Base-by-base conservation (phyloP, 805 yeast species). In the Sungouiella blattae region DNA sequence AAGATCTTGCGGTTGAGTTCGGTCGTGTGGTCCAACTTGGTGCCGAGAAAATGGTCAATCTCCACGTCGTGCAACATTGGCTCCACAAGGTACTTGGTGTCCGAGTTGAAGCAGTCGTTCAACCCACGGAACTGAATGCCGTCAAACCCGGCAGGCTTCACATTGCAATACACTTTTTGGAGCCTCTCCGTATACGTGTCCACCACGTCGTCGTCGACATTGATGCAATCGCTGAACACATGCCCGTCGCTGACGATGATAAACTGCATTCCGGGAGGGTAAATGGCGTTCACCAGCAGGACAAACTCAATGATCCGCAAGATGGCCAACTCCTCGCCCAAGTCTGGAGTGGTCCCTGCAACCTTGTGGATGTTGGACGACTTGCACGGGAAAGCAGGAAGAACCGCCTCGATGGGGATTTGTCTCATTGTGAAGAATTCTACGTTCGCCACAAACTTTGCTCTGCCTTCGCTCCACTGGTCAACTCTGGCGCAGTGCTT, bases 331-430 rank as follows among this genome's bases (percentile, higher is more conserved):
- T 50, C 60, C 32, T 64, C 62, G 23, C 83, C 83, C 52, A 68
- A 69, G 44, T 78, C 83, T 5, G 83, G 83, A 28, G 53, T 48
- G 13, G 50, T 39, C 5, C 73, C 69, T 24, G 64, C 59, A 3
- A 77, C 83, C 47, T 78, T 78, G 23, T 71, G 64, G 20, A 51
- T 36, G 45, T 78, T 78, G n/a, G 81, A 75, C 0, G 81, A 73
- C 50, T 77, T 78, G 47, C 83, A 77, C 7, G 83, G 83, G 41
- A 78, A 78, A 0, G 83, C 83, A 5, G 83, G 83, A 33, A 78
- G 57, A 6, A 77, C 78, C 11, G 78, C 74, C 52, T 77, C 78
- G 41, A 78, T 64, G 26, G 65, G 67, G 20, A 67, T 36, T 42
- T 62, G 58, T 49, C 77, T 64, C 26, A 69, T 62, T 16, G 78